Base-by-base conservation (phyloP, 495 filamentous ascomycete species). In the Gamarada debralockiae region DNA sequence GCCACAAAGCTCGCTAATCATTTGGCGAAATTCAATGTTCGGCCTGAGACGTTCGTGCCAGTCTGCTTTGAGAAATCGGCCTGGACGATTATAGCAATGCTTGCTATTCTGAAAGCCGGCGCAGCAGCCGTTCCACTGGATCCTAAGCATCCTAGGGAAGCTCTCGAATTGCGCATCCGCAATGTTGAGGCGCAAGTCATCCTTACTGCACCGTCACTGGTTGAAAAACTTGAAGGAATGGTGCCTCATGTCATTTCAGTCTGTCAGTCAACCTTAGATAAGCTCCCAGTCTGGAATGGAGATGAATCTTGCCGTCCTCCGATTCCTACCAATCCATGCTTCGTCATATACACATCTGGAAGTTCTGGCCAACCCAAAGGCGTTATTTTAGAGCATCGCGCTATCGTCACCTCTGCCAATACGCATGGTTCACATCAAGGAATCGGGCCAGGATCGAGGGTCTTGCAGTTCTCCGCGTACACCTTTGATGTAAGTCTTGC, bases 401-500 rank as follows among this genome's bases (percentile, higher is more conserved):
- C 31, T 1, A 23, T 48, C 9, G 10, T 6, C 17, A 21, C 40
- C 14, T 25, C 13, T 29, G 3, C 14, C 15, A 7, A 7, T 7
- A 18, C 39, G 1, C 10, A 9, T 15, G 41, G 40, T 18, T 9
- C 4, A 20, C 18, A 9, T 6, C 15, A 34, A 6, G 8, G 13
- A 15, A 24, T 45, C 18, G 25, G 20, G 1, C 8, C 21, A 36
- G 13, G 13, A 1, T 40, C 31, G 3, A 23, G 52, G 23, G 44
- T 55, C 7, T 27, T 48, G 3, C 43, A 55, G 17, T 55, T 55
- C 39, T 24, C 42, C 3, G 39, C 29, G 3, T 55, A 48, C 22
- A 31, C 18, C 20, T 93, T 93, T 56, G 89, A 93, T 60, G 86
- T 91, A 3, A 90, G 85, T 1, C 77, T 92, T 0, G 90, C 89